Conservation (phyloP, 2,329 filamentous ascomycete species). For the Sporothrix mexicana region DNA sequence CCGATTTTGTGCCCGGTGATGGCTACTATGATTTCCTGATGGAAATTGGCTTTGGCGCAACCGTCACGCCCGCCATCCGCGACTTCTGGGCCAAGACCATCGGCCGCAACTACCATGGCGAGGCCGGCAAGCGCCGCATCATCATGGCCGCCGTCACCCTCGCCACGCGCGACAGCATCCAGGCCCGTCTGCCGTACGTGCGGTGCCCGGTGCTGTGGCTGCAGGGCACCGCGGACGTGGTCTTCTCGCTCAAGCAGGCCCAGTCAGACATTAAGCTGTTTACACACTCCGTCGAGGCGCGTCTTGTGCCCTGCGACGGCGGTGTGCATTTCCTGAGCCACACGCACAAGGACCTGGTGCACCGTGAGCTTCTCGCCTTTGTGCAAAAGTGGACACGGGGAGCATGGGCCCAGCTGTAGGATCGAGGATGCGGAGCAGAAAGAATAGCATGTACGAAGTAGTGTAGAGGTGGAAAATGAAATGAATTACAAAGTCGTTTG, state of each 20-base stretch:
- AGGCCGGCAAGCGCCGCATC: constrained; percentile 53
- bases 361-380: constrained; percentile 49
- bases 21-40: constrained; percentile 51
- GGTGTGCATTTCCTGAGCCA: constrained; percentile 55
- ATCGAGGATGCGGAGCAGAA: background rate
- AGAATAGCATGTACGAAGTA: too few species aligned
- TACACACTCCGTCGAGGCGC: constrained; percentile 50
- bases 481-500: too few species aligned
- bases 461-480: too few species aligned
- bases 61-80: constrained; percentile 43
- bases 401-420: background rate
- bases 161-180: constrained; percentile 52
- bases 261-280: constrained; percentile 56
- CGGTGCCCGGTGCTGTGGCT: constrained; percentile 58
- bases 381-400: constrained; percentile 29
- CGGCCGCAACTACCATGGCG: constrained; percentile 52
- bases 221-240: constrained; percentile 54
- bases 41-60: constrained; percentile 50
- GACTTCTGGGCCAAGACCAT: constrained; percentile 53
- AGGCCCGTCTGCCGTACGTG: constrained; percentile 51
- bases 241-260: constrained; percentile 49
- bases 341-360: constrained; percentile 51
- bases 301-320: constrained; percentile 49
- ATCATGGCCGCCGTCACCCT: constrained; percentile 52
- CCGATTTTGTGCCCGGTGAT: constrained; percentile 53